phyloP scores from a whole-genome alignment of 2,329 filamentous ascomycete genomes.

The Tolypocladium ovalisporum region DNA sequence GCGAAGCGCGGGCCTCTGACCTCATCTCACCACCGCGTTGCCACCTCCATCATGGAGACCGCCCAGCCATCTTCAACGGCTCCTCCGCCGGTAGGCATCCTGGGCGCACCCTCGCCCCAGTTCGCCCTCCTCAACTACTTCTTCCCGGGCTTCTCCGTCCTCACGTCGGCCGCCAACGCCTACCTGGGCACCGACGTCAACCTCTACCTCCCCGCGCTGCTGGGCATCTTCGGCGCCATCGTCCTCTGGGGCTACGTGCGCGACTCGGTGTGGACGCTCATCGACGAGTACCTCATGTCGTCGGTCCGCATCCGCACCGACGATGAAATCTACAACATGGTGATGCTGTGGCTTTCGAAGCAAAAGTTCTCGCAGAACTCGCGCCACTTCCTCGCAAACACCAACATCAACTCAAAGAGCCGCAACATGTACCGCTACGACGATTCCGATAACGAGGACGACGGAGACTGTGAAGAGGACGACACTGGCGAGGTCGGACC shows the following conservation, averaged over 20 bases:
- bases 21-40: neutral
- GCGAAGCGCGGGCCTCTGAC: neutral
- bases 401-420: slow-evolving; percentile 42
- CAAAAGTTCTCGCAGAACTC: slow-evolving; percentile 50
- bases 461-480: slow-evolving; percentile 22
- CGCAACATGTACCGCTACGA: slow-evolving; percentile 38
- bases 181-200: slow-evolving; percentile 53
- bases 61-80: neutral
- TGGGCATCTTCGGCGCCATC: slow-evolving; percentile 36
- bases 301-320: slow-evolving; percentile 56
- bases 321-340: slow-evolving; percentile 62
- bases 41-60: slow-evolving; percentile 3
- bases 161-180: slow-evolving; percentile 39
- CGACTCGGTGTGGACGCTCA: slow-evolving; percentile 32
- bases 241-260: slow-evolving; percentile 43
- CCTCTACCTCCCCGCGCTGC: slow-evolving; percentile 47
- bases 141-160: slow-evolving; percentile 53
- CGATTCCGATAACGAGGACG: slow-evolving; percentile 29
- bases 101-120: slow-evolving; percentile 19
- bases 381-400: slow-evolving; percentile 54
- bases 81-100: slow-evolving; percentile 1
- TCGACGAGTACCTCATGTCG: slow-evolving; percentile 49
- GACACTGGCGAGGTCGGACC: slow-evolving; percentile 18
- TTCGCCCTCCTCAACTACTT: slow-evolving; percentile 48
- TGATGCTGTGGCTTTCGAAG: slow-evolving; percentile 58